Evolutionary conservation across 2,329 filamentous ascomycete species (phyloP), one percentile per base, ranked within the genome.

Genomic region (Cladosporium austrohemisphaericum): DNA sequence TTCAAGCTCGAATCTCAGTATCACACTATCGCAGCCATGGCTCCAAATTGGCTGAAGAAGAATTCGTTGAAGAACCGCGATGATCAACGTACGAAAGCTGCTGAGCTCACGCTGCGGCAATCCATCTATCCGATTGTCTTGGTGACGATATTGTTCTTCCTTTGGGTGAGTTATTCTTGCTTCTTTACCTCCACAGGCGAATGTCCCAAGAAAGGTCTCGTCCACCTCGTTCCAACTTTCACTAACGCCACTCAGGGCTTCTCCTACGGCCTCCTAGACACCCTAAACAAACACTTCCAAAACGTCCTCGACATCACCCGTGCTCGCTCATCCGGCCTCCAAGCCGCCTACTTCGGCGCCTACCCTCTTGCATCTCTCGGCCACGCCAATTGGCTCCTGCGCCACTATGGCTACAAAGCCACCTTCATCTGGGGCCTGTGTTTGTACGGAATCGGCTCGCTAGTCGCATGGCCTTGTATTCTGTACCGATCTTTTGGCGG

Each of bases 51-150:
- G 48, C 40, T 53, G 23, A 50, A 56, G 43, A 56, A 55, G 47
- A 46, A 56, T 20, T 47, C 50, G 4, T 52, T 62, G 20, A 56
- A 55, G 49, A 51, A 48, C 26, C 64, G 60, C 28, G 70, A 74
- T 53, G 67, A 71, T 49, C 65, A 71, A 59, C 68, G 76, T 47
- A 81, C 78, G 3, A 72, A 68, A 18, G 77, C 78, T 16, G 73
- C 77, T n/a, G 76, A 85, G 64, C 71, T 88, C 54, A 86, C 83
- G 0, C 64, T 87, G 23, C 73, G 81, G 45, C 75, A 86, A 60
- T 88, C 84, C 10, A 73, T 88, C 46, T 78, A 78, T 57, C 85
- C 85, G 3, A 75, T 88, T 37, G 71, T 72, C 48, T 74, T 89
- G 4, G 84, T 88, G 44, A 84, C 80, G 0, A 70, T 82, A 40